Evolutionary conservation across 345 rosid species (phyloP).

Genomic region (Cochlearia excelsa): DNA sequence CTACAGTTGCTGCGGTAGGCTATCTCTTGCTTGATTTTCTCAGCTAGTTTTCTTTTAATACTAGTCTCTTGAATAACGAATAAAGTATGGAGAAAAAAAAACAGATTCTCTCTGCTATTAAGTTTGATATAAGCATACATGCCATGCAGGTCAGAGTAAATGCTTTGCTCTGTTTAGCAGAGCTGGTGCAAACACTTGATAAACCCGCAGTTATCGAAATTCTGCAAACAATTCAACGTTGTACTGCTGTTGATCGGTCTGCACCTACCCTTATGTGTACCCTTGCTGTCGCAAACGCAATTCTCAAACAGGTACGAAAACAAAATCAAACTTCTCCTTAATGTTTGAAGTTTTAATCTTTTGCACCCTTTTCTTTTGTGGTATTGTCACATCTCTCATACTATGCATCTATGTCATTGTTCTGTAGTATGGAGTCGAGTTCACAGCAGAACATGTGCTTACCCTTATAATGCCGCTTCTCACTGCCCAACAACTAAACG

Average conservation of each 20-base stretch:
- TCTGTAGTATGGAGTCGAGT: conserved; percentile 83
- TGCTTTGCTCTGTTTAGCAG: conserved; percentile 88
- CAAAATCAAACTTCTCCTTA: conserved; percentile 1
- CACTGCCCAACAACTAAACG: conserved; percentile 82
- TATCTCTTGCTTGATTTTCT: conserved; percentile 2
- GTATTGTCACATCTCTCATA: conserved; percentile 15
- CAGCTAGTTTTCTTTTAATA: background rate
- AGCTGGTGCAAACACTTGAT: conserved; percentile 65
- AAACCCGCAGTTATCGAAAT: conserved; percentile 69
- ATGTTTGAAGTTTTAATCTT: background rate
- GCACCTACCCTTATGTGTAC: conserved; percentile 98
- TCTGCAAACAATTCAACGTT: conserved; percentile 83
- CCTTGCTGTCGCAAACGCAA: conserved; percentile 85
- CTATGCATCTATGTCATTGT: conserved; percentile 20
- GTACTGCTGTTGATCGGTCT: conserved; percentile 93
- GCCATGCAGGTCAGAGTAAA: conserved; percentile 79
- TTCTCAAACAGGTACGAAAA: conserved; percentile 66
- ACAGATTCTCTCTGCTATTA: background rate
- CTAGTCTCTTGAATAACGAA: background rate
- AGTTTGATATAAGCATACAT: background rate
- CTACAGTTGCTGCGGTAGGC: conserved; percentile 96
- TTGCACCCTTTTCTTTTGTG: background rate
- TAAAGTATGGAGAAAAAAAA: background rate
- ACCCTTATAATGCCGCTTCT: conserved; percentile 84
- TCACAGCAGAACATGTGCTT: conserved; percentile 82